Evolutionary conservation across 148 eudicot genomes (phyloP), one percentile per base, ranked within the genome.

Genomic region (Heliosperma pusillum): DNA sequence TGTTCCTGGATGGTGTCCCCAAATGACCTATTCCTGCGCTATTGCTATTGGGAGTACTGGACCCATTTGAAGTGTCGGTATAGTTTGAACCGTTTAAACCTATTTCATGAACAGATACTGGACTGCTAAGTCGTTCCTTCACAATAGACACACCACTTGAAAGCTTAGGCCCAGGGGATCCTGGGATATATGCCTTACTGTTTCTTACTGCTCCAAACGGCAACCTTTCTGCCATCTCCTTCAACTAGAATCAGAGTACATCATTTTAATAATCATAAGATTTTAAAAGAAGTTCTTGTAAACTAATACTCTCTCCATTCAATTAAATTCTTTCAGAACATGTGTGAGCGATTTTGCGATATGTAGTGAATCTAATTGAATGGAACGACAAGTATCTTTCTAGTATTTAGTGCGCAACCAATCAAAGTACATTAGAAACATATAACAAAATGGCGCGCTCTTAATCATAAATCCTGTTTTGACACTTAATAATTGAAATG

Each of bases 221-320:
- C 62, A 84, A 72, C 71, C 82, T 82, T 78, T 84, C 87, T 77
- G 85, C 87, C 82, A 84, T 78, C 66, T 86, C 89, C 78, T 86
- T 80, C 76, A 84, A 78, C 89, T 86, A 69, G 70, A 19, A 65
- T 52, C 50, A 74, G 57, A 78, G 71, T 21, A 5, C 21, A 2
- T 45, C 45, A 21, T 45, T 19, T 20, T 5, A 61, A 12, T 9
- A 61, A 24, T 61, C 36, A 61, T 27, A 61, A 27, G 17, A 17
- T 59, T 59, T 61, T 25, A 24, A 61, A 24, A 61, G 33, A 15
- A 61, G 26, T 58, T 11, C 66, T 4, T 10, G 12, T 50, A 50
- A 13, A 50, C 55, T 3, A 50, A 50, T 8, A 50, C 17, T 50
- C 55, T 16, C 55, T 50, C 55, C 55, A 50, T 13, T 50, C 55